Base-by-base conservation (phyloP, 371 early-diverging fungal genomes). In the Mucor velutinosus region DNA sequence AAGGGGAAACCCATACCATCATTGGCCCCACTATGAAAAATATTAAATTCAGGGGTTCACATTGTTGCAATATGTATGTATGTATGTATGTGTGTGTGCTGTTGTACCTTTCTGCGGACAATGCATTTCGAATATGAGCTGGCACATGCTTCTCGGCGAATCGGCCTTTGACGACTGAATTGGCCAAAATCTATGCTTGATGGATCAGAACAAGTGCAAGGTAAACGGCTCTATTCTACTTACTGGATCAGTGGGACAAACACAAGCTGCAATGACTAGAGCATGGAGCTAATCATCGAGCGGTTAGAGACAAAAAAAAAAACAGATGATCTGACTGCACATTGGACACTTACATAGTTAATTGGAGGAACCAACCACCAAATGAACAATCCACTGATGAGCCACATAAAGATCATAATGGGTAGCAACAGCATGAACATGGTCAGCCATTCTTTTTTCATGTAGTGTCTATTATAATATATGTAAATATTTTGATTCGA, bases 181-280 rank as follows among this genome's bases (percentile, higher is more conserved):
- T 96, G 56, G 98, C 95, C 53, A 99, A 77, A 23, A 99, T 83
- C 87, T 87, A 55, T 45, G 30, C 69, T 23, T 4, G 23, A 7
- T 35, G 30, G 3, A 12, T 45, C 25, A 60, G 17, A 5, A 27
- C 17, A 37, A 6, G 21, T 17, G 30, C 14, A 33, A 32, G 14
- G 11, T 11, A 17, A 0, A 33, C 19, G 7, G 0, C 3, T 15
- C 0, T 30, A 10, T 23, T 43, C 4, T 19, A 65, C 78, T 75
- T 81, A 87, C 96, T 1, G 99, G 98, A 81, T 99, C 99, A 0
- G 99, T 99, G 1, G 98, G 98, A 6, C 97, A 93, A 8, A 96
- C 77, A 66, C 95, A 95, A 0, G 97, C 94, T 11, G 93, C 95
- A 56, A 98, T 84, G 5, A 95, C 82, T 27, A 96, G 79, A 0